These are phyloP conservation scores for Lodderomyces parapsilosis DNA, from an alignment of 1,139 yeast genomes.

Conservation along the genomic window DNA sequence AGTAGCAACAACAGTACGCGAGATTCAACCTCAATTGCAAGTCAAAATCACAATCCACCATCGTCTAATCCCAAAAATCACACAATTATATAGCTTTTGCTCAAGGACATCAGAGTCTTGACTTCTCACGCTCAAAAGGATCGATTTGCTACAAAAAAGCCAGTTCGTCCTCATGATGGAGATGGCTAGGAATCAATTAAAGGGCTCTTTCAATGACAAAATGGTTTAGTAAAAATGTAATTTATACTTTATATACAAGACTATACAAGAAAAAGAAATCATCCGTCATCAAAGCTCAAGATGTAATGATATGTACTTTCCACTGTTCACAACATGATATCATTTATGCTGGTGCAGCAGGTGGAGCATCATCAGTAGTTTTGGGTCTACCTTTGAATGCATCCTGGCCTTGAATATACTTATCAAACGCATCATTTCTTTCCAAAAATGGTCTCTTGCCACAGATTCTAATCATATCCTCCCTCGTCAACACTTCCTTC, in stretches of 20 bases:
- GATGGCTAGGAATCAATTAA: constrained; percentile 23
- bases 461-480: constrained; percentile 70
- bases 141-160: background rate
- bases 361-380: constrained; percentile 5
- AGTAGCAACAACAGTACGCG: background rate
- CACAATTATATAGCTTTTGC: too few species aligned
- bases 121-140: background rate
- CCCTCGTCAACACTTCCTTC: constrained; percentile 76
- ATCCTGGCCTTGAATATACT: constrained; percentile 56
- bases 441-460: constrained; percentile 80
- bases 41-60: too few species aligned
- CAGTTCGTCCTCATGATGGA: background rate
- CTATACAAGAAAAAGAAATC: background rate
- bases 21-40: background rate
- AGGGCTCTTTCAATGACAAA: constrained; percentile 18
- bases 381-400: constrained; percentile 31
- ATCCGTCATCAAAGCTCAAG: background rate
- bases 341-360: constrained; percentile 1
- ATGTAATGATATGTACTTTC: background rate
- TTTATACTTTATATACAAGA: constrained; percentile 1
- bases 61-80: too few species aligned
- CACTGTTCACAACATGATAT: background rate
- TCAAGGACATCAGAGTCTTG: background rate
- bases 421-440: constrained; percentile 77
- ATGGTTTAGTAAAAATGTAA: background rate